These are phyloP conservation scores for Cephaloascus albidus DNA, from an alignment of 805 yeast genomes.

Conservation along the genomic window DNA sequence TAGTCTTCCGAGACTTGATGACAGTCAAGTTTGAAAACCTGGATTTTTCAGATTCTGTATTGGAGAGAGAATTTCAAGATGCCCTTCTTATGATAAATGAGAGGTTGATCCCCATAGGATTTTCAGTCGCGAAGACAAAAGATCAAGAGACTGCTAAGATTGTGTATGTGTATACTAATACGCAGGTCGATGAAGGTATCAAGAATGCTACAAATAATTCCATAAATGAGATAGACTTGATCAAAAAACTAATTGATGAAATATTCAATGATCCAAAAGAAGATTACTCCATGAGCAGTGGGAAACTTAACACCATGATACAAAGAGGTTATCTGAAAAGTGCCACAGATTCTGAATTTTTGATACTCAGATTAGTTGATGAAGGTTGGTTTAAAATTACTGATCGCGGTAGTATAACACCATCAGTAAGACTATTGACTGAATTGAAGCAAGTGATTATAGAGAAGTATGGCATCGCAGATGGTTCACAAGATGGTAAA, in stretches of 20 bases:
- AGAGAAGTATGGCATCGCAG: constrained; percentile 27
- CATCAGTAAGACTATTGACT: constrained; percentile 31
- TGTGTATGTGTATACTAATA: constrained; percentile 25
- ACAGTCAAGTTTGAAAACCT: constrained; percentile 7
- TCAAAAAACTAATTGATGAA: constrained; percentile 29
- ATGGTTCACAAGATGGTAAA: constrained; percentile 21
- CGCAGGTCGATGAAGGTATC: constrained; percentile 21
- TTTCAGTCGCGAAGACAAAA: constrained; percentile 22
- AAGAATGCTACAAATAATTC: constrained; percentile 22
- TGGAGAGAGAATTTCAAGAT: not conserved
- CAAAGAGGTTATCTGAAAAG: not conserved
- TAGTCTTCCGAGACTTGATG: constrained; percentile 11
- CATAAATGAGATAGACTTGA: constrained; percentile 27
- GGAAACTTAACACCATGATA: not conserved
- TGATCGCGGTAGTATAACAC: constrained; percentile 18
- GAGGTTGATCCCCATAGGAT: constrained; percentile 19
- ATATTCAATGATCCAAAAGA: constrained; percentile 11
- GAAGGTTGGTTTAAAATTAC: constrained; percentile 45
- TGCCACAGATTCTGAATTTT: constrained; percentile 24
- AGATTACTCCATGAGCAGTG: not conserved
- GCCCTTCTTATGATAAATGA: not conserved
- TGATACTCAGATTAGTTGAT: constrained; percentile 29
- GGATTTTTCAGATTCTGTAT: not conserved
- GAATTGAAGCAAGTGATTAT: constrained; percentile 38
- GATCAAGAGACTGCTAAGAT: constrained; percentile 22